Conservation (phyloP, 306 rosid genomes). For the Vigna radiata region DNA sequence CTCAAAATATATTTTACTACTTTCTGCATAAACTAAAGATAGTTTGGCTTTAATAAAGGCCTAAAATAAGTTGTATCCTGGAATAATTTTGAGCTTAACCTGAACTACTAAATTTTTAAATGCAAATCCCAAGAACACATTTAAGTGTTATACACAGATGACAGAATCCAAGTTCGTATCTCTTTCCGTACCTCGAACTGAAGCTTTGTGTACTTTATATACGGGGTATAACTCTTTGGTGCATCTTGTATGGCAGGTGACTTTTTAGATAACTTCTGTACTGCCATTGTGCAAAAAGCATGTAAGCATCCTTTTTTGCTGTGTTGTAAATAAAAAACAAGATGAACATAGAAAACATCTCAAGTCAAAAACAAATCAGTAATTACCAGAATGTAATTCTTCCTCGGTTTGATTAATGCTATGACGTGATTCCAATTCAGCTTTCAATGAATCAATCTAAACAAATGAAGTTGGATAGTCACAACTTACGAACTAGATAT, state of each 20-base stretch:
- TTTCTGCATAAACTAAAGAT: background rate
- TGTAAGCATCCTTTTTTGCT: conserved; percentile 50
- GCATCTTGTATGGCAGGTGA: conserved; percentile 56
- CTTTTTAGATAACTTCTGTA: conserved; percentile 51
- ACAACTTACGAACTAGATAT: background rate
- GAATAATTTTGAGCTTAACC: background rate
- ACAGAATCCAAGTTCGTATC: conserved; percentile 28
- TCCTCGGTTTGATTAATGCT: conserved; percentile 44
- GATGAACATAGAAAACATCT: background rate
- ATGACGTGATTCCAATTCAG: conserved; percentile 59
- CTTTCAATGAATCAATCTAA: conserved; percentile 70
- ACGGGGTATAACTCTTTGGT: conserved; percentile 69
- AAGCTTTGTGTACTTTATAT: conserved; percentile 83
- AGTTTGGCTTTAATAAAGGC: background rate
- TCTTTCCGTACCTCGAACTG: conserved; percentile 74
- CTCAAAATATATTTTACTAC: background rate
- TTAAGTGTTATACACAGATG: conserved; percentile 27
- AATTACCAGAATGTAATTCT: conserved; percentile 62
- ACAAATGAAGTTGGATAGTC: conserved; percentile 44
- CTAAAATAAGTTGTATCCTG: background rate
- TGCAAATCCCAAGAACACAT: conserved; percentile 23
- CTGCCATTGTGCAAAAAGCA: conserved; percentile 50
- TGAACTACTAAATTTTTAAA: conserved; percentile 3
- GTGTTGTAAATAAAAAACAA: conserved; percentile 31
- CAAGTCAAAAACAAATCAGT: conserved; percentile 39